Conservation (phyloP, 352 stramenopile species). For the Globisporangium heterothallicum region DNA sequence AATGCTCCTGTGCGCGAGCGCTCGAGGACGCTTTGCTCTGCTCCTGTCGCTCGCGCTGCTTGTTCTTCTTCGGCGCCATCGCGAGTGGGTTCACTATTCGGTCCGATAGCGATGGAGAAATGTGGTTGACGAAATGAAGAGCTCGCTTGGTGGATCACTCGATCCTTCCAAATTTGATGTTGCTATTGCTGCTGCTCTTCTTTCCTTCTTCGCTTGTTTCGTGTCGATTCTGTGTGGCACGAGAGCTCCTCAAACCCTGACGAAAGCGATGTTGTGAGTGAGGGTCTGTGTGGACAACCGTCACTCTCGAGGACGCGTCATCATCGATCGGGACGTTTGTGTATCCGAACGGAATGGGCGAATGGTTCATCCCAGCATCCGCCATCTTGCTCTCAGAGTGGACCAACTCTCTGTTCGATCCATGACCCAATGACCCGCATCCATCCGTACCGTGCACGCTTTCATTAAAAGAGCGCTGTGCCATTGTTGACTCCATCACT, state of each 20-base stretch:
- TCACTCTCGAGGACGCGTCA: neutral
- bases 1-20: slow-evolving; percentile 58
- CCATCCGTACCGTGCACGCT: too few relatives aligned
- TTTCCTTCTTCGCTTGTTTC: slow-evolving; percentile 6
- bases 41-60: slow-evolving; percentile 85
- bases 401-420: too few relatives aligned
- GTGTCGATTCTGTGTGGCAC: slow-evolving; percentile 8
- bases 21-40: slow-evolving; percentile 78
- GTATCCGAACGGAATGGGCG: neutral
- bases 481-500: neutral
- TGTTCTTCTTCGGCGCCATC: slow-evolving; percentile 75
- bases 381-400: too few relatives aligned
- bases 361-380: too few relatives aligned
- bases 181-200: too few relatives aligned
- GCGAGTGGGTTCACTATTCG: neutral
- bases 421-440: neutral
- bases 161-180: too few relatives aligned
- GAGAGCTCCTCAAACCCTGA: neutral
- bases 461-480: too few relatives aligned
- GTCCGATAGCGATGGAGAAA: neutral
- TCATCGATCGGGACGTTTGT: neutral
- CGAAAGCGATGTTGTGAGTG: neutral
- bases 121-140: too few relatives aligned
- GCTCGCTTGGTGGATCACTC: neutral
- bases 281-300: neutral